Evolutionary conservation across 1,284 basidiomycete species (phyloP).

Genomic region (Cryptococcus sp.): DNA sequence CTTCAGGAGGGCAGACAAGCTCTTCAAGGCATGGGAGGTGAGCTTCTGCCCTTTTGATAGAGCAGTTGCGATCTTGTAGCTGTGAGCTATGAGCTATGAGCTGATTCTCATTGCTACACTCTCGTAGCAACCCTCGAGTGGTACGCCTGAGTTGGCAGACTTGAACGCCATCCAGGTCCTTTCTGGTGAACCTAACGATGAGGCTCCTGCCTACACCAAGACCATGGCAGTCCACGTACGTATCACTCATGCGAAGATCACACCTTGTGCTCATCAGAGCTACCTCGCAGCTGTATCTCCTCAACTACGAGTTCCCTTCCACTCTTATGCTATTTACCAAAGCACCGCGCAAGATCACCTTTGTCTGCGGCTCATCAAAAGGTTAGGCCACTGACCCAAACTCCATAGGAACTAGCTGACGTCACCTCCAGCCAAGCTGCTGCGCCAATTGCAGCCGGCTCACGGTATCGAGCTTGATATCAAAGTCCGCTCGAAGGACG

Average conservation of each 20-base stretch:
- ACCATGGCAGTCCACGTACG: slow-evolving; percentile 86
- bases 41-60: slow-evolving; percentile 40
- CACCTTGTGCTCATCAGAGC: background rate
- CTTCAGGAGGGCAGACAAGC: slow-evolving; percentile 64
- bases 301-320: slow-evolving; percentile 96
- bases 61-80: background rate
- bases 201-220: slow-evolving; percentile 80
- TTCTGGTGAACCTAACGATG: slow-evolving; percentile 78
- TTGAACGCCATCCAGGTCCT: slow-evolving; percentile 71
- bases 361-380: slow-evolving; percentile 87
- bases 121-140: slow-evolving; percentile 69
- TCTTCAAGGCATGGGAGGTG: slow-evolving; percentile 75
- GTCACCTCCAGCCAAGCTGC: slow-evolving; percentile 43
- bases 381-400: slow-evolving; percentile 56
- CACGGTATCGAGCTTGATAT: slow-evolving; percentile 45
- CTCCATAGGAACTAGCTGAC: background rate
- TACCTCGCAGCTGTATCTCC: slow-evolving; percentile 75
- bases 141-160: slow-evolving; percentile 53
- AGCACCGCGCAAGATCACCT: slow-evolving; percentile 62
- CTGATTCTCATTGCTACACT: too few relatives aligned
- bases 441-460: slow-evolving; percentile 40
- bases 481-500: slow-evolving; percentile 46
- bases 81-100: too few relatives aligned
- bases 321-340: slow-evolving; percentile 79
- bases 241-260: slow-evolving; percentile 3